Base-by-base conservation (phyloP, 2,329 filamentous ascomycete species). In the Penicillium palitans region DNA sequence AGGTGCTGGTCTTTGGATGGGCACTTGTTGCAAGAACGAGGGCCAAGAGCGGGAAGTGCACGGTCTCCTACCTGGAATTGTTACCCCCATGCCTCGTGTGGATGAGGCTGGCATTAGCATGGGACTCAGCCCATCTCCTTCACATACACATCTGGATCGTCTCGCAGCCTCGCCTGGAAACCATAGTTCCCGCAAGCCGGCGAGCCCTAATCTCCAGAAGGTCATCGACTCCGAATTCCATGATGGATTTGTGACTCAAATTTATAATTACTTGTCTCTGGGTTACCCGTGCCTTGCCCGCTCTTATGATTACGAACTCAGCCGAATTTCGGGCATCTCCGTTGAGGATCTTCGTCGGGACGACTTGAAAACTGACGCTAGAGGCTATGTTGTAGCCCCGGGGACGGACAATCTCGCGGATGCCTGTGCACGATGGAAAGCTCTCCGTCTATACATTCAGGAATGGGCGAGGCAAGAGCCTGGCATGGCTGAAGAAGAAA, bases 241-340 rank as follows among this genome's bases (percentile, higher is more conserved):
- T 60, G 91, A 96, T 72, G 81, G 81, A 4, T 96, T 97, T 72
- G 86, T 97, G 56, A 96, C 93, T 0, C 93, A 98, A 75, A 93
- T 98, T 8, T 98, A 96, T 82, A 97, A 98, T 74, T 98, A 98
- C 74, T 82, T 98, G 17, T 96, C 91, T 0, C 83, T 98, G 6
- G 93, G 93, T 6, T 97, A 97, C 73, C 93, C 93, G 3, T 88
- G 90, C 35, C 86, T 92, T 68, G 93, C 93, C 12, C 86, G 89
- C 24, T 83, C 85, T 39, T 98, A 90, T 70, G 93, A 98, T 70
- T 84, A 87, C 12, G 93, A 98, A 78, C 81, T 98, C 21, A 86
- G 87, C 66, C 91, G 90, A 71, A 96, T 97, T 57, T 90, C 88
- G 33, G 81, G 83, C 10, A 86, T 96, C 7, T 72, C 84, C 0